Conservation (phyloP, 176 grass and related monocot species). For the Leersia perrieri region DNA sequence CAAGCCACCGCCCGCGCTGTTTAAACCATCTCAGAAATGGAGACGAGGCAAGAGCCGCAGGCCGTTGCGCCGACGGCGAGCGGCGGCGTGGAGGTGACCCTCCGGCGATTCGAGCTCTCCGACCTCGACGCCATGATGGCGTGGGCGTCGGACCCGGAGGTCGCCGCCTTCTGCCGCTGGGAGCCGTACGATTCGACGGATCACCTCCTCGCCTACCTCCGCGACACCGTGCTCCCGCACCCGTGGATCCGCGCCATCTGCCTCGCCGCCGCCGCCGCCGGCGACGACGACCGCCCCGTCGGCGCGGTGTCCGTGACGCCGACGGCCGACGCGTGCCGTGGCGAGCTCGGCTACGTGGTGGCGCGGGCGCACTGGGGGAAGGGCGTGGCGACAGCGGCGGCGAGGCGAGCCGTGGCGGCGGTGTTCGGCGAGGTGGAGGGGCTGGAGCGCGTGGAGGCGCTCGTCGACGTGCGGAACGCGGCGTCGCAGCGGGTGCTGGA, state of each 20-base stretch:
- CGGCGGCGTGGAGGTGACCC: constrained; percentile 28
- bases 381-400: constrained; percentile 60
- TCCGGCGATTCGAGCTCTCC: constrained; percentile 52
- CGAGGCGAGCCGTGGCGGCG: constrained; percentile 25
- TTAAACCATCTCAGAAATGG: neutral
- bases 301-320: constrained; percentile 52
- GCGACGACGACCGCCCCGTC: constrained; percentile 30
- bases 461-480: constrained; percentile 70
- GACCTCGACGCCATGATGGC: constrained; percentile 71
- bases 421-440: constrained; percentile 43
- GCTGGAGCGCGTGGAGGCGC: constrained; percentile 60
- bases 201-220: constrained; percentile 56
- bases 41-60: neutral
- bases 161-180: constrained; percentile 52
- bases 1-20: neutral
- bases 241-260: constrained; percentile 79
- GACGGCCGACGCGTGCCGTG: constrained; percentile 37
- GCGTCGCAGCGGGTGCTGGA: constrained; percentile 68
- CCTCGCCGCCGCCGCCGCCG: constrained; percentile 7
- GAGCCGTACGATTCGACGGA: constrained; percentile 62
- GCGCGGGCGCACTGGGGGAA: constrained; percentile 62
- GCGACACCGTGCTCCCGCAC: constrained; percentile 52
- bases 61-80: neutral
- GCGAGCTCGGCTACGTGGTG: constrained; percentile 73
- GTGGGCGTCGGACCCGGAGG: constrained; percentile 76